phyloP scores from a whole-genome alignment of 2,329 filamentous ascomycete genomes.

The Fusarium coffeatum region DNA sequence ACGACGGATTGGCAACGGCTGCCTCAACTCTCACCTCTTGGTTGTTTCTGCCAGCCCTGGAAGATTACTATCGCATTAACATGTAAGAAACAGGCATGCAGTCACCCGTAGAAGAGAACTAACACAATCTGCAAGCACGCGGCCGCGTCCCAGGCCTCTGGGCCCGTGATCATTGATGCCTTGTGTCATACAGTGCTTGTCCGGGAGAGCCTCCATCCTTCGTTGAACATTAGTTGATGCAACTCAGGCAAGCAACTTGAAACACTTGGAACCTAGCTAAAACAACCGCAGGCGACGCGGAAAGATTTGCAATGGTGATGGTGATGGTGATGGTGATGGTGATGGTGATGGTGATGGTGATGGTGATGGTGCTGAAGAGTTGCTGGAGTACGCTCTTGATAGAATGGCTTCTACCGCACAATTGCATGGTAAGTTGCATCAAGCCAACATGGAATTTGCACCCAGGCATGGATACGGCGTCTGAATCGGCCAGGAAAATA shows the following conservation, averaged over 20 bases:
- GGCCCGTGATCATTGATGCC: constrained; percentile 31
- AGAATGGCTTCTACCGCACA: neutral
- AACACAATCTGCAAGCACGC: constrained; percentile 40
- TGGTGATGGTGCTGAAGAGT: constrained; percentile 4
- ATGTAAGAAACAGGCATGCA: constrained; percentile 33
- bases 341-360: neutral
- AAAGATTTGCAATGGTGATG: neutral
- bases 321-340: too few relatives aligned
- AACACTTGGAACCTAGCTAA: constrained; percentile 10
- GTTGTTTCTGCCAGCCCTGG: neutral
- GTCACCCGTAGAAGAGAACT: constrained; percentile 16
- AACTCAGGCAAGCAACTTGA: constrained; percentile 11
- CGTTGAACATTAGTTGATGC: constrained; percentile 27
- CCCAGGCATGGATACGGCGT: neutral
- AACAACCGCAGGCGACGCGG: too few relatives aligned
- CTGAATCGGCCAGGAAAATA: constrained; percentile 25
- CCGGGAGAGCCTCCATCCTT: constrained; percentile 33
- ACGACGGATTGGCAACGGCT: constrained; percentile 9
- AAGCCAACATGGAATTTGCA: constrained; percentile 12
- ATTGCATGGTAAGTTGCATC: constrained; percentile 7
- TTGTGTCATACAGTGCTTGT: constrained; percentile 37
- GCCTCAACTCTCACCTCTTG: constrained; percentile 1
- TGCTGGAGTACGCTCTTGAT: constrained; percentile 9
- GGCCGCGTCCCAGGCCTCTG: constrained; percentile 43
- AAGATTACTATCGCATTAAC: constrained; percentile 17